These are phyloP conservation scores for Corniculantispora saksenae DNA, from an alignment of 2,329 filamentous ascomycete genomes.

Conservation along the genomic window DNA sequence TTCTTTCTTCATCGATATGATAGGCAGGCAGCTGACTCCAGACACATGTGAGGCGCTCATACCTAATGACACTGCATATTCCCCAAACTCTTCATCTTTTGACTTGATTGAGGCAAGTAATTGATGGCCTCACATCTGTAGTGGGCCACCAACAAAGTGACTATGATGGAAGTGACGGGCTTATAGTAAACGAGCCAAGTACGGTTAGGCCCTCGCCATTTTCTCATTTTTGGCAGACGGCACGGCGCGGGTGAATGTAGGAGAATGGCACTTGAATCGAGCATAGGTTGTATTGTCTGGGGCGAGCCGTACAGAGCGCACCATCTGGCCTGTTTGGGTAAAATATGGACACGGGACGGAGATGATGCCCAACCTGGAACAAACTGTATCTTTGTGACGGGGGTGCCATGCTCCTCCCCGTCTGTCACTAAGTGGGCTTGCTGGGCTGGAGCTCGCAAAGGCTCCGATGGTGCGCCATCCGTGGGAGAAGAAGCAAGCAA, in stretches of 20 bases:
- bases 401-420: slow-evolving; percentile 4
- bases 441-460: not conserved
- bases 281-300: slow-evolving; percentile 2
- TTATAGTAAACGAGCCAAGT: not conserved
- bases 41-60: not conserved
- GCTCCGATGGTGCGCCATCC: slow-evolving; percentile 6
- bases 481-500: not conserved
- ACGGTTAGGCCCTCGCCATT: slow-evolving; percentile 6
- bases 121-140: not conserved
- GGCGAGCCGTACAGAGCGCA: slow-evolving; percentile 7
- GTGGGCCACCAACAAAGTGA: not conserved
- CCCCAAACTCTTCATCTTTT: not conserved
- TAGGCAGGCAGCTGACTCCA: not conserved
- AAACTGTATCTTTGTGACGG: slow-evolving; percentile 14
- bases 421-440: not conserved
- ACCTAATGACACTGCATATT: not conserved
- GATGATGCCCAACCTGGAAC: slow-evolving; percentile 18
- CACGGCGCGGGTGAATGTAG: not conserved
- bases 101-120: not conserved
- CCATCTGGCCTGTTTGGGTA: slow-evolving; percentile 4
- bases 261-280: slow-evolving; percentile 8
- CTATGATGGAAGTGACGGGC: not conserved
- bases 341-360: slow-evolving; percentile 10
- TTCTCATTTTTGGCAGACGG: not conserved
- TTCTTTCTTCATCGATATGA: not conserved